Evolutionary conservation across 108 stramenopile genomes (phyloP), one percentile per base, ranked within the genome.

Genomic region (Pseudonitzschia multistriata): DNA sequence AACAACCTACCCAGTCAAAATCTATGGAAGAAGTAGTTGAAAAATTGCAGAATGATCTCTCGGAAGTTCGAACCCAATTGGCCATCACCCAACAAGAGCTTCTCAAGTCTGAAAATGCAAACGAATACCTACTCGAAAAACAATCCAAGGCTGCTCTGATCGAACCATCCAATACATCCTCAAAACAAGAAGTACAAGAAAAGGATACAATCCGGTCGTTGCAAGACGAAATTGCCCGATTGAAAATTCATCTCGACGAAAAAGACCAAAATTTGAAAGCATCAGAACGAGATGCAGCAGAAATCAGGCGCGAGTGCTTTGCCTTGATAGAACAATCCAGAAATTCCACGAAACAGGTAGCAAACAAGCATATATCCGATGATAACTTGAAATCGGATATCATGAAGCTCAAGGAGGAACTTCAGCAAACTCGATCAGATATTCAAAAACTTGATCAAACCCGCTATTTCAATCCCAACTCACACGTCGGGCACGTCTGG

Each of bases 41-140:
- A 10, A 29, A 35, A 59, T 59, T 59, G 19, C 14, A 8, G 6
- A 33, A n/a, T 14, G 29, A 33, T 2, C 33, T 59, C 19, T 13
- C 31, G 27, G n/a, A 29, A 92, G 89, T 11, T 66, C 29, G 47
- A 67, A 59, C 48, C 88, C 77, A 19, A 56, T 17, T 36, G 92
- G 91, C 3, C 88, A 84, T 45, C 74, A 71, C 52, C 79, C 76
- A 25, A 61, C 54, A 24, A 30, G 29, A 5, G 48, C 67, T 30
- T 30, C 73, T 29, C 24, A 47, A 19, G 22, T 52, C 50, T 2
- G 50, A 52, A 52, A 22, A 7, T 19, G 50, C 50, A 25, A 22
- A 15, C 70, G 62, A 52, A 52, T 52, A 7, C 22, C 50, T 52
- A 7, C 19, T 52, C 50, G 19, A 19, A 24, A 2, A 52, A 2